Evolutionary conservation across 495 filamentous ascomycete species (phyloP), one percentile per base, ranked within the genome.

Genomic region (Penicillium turbatum): DNA sequence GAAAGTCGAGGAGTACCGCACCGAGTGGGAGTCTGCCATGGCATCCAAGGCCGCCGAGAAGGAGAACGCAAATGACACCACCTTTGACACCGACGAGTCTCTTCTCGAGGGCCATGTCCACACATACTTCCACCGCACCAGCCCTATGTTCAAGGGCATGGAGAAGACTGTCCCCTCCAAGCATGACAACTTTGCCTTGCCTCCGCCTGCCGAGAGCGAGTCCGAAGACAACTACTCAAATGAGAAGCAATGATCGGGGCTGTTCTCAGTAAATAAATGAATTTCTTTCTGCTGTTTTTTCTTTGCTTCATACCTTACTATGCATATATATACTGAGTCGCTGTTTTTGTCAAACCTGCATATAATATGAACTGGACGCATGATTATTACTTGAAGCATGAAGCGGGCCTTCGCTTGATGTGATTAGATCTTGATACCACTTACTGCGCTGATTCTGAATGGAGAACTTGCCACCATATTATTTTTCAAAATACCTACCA

Each of bases 1-100:
- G 59, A 90, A 89, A 79, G 83, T 95, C 35, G 79, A 86, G 55
- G 90, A 95, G 59, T 85, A 92, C 79, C 80, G 85, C 49, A 62
- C 62, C 5, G 83, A 87, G 48, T 89, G 86, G 86, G 80, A 83
- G 54, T 60, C 66, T 5, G 72, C 65, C 37, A 80, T 85, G 69
- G 72, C 72, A 12, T 61, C 65, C 32, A 77, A 74, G 54, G 53
- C 64, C 4, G 53, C 69, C 36, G 82, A 84, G 71, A 78, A 81
- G 59, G 72, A 66, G 26, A 1, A 6, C 8, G 5, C 35, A 37
- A 57, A 59, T 26, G 66, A 69, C 9, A 61, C 66, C 6, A 48
- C 47, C 15, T 55, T 63, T 31, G 72, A 75, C 38, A 70, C 68
- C 12, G 74, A 79, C n/a, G 72, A 74, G 0, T 60, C 59, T 26